Conservation (phyloP, 768 basidiomycete species). For the Leccinum uliginosum region DNA sequence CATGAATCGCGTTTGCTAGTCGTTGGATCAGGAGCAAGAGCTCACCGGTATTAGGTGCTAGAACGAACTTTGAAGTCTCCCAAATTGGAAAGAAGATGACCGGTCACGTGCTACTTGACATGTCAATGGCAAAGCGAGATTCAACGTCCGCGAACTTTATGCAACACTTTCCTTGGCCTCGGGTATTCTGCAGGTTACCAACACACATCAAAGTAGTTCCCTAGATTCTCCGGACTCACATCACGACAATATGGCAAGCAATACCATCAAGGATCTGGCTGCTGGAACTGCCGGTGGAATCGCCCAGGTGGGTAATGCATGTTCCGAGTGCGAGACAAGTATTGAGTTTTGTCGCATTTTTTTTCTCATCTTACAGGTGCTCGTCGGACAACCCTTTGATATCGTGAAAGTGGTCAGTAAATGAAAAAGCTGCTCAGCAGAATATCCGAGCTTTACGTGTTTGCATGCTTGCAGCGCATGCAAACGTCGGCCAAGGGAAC, state of each 20-base stretch:
- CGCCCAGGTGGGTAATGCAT: constrained; percentile 55
- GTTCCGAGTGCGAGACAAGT: background rate
- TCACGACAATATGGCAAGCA: constrained; percentile 29
- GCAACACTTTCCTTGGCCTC: constrained; percentile 1
- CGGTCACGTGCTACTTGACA: constrained; percentile 14
- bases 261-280: constrained; percentile 80
- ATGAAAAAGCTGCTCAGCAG: background rate
- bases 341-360: constrained; percentile 2
- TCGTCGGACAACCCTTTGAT: constrained; percentile 94
- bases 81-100: background rate
- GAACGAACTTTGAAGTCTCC: constrained; percentile 5
- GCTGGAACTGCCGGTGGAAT: constrained; percentile 92
- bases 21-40: background rate
- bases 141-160: constrained; percentile 21
- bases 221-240: constrained; percentile 5
- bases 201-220: background rate
- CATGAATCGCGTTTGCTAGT: constrained; percentile 7
- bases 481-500: constrained; percentile 91
- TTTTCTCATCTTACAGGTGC: constrained; percentile 45
- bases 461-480: constrained; percentile 60
- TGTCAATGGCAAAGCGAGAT: background rate
- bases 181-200: background rate
- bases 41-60: constrained; percentile 13
- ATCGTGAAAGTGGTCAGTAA: constrained; percentile 90
- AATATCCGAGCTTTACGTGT: constrained; percentile 6